Base-by-base conservation (phyloP, 495 filamentous ascomycete species). In the Friedmanniomyces simplex region DNA sequence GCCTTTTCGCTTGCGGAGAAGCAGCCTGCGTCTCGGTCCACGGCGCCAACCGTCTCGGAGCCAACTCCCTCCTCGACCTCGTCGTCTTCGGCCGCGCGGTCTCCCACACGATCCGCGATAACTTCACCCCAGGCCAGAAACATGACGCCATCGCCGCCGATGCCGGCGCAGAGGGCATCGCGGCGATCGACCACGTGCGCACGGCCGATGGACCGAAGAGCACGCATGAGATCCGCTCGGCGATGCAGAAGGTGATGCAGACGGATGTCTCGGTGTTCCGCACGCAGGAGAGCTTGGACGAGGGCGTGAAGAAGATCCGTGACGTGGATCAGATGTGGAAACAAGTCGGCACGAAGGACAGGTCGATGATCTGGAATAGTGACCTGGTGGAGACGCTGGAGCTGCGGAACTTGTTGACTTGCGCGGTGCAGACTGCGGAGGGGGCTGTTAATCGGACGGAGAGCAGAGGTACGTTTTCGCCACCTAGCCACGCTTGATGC, bases 311-410 rank as follows among this genome's bases (percentile, higher is more conserved):
- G 67, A 57, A 78, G 71, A 87, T 97, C 64, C 78, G 74, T 63
- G 79, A 85, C 59, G 83, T 96, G 63, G 91, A 96, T 70, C 70
- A 79, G 66, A 80, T 73, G 63, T 96, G 86, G 75, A 68, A 72
- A 59, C 78, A 96, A 69, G 82, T 95, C 63, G 86, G 86, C 67
- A 95, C 88, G 74, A 94, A 93, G 79, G 91, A 96, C 70, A 84
- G 91, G 66, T 89, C 86, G 79, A 95, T 96, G 88, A 96, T 98
- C 76, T 98, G 93, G 93, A 98, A 98, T 82, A 87, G 85, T 42
- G 93, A 98, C 66, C 79, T 98, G 20, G 88, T 96, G 54, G 93
- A 98, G 82, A 91, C 90, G 26, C 80, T 98, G 41, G 93, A 98
- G 74, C 78, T 96, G 65, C 77, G 89, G 65, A 98, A 98, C 72